Base-by-base conservation (phyloP, 78 protist species). In the Trichosphaerium sp. region DNA sequence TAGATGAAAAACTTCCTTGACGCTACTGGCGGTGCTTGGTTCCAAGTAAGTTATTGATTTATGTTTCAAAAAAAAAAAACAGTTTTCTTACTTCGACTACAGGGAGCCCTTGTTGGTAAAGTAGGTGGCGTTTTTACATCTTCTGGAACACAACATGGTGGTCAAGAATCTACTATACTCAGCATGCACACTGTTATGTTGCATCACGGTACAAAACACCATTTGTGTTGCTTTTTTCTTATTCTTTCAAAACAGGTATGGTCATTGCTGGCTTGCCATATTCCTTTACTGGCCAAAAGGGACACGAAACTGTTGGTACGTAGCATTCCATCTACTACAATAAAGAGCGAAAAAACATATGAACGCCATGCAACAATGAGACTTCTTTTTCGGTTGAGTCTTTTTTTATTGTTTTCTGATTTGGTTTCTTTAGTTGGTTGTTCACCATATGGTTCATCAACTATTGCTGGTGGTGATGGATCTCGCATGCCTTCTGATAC, bases 391-490 rank as follows among this genome's bases (percentile, higher is more conserved):
- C n/a, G n/a, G n/a, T n/a, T n/a, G n/a, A n/a, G n/a, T n/a, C n/a
- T n/a, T n/a, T n/a, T n/a, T n/a, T n/a, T n/a, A n/a, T n/a, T n/a
- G n/a, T n/a, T n/a, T n/a, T n/a, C n/a, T n/a, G n/a, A n/a, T n/a
- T n/a, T n/a, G n/a, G n/a, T n/a, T n/a, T n/a, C n/a, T n/a, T n/a
- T 60, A 21, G 25, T 11, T 25, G 80, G 78, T 18, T 38, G 77
- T 1, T 57, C 73, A 1, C 80, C 89, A 23, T 78, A 77, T 39
- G 85, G 89, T 25, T 72, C 80, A 15, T 42, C 70, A 31, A 71
- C 85, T 14, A 1, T 78, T 47, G 75, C 83, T 18, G 78, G 82
- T 28, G 38, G 69, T 0, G 78, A 78, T 48, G 86, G 89, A 37
- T 60, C 65, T 28, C 69, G 89, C 11, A 10, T 3, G 59, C 77